Evolutionary conservation across 805 yeast genomes (phyloP).

Genomic region (Kodamaea kakaduensis): DNA sequence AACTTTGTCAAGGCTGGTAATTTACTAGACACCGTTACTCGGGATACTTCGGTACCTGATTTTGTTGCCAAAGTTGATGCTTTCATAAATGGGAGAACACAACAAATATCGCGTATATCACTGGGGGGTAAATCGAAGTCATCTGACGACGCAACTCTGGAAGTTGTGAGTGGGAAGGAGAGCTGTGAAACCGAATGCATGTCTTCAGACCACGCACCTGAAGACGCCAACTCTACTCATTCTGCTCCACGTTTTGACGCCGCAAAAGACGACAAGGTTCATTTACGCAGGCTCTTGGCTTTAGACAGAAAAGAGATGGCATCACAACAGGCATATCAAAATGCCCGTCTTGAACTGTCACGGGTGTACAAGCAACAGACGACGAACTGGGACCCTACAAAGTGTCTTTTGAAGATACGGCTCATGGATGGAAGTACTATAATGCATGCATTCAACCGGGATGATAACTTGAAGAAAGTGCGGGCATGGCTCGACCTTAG

Average conservation of each 20-base stretch:
- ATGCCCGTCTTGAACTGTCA: conserved; percentile 12
- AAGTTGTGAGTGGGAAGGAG: no score
- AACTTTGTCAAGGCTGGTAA: conserved; percentile 49
- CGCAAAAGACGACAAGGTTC: no score
- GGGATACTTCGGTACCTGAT: conserved; percentile 13
- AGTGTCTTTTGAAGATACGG: conserved; percentile 52
- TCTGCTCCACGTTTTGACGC: no score
- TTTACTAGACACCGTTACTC: conserved; percentile 41
- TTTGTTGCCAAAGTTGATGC: no score
- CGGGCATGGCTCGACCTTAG: conserved; percentile 56
- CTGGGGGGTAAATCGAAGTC: no score
- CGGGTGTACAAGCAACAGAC: conserved; percentile 17
- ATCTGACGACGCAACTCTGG: no score
- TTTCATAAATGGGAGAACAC: no score
- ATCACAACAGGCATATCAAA: conserved; percentile 10
- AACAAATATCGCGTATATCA: no score
- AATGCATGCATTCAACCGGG: conserved; percentile 45
- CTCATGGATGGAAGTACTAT: conserved; percentile 63
- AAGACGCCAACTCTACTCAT: no score
- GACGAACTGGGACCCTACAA: conserved; percentile 8
- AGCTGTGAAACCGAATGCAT: no score
- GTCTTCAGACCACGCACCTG: no score
- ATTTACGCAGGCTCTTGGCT: conserved; percentile 50
- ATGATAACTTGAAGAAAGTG: conserved; percentile 50
- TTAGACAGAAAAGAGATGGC: conserved; percentile 50